Conservation (phyloP, 306 rosid genomes). For the Sicyos baderoa region DNA sequence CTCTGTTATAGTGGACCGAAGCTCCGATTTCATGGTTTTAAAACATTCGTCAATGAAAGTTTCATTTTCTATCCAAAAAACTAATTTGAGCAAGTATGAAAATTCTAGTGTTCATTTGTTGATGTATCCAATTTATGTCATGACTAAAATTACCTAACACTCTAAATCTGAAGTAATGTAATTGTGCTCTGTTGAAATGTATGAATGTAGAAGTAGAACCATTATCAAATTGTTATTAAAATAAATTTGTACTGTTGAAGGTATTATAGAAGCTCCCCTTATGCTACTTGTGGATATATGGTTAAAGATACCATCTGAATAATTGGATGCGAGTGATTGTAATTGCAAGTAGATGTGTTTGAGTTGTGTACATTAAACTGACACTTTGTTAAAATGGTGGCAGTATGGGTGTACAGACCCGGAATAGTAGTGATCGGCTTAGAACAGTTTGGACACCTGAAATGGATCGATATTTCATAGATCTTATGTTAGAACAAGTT, state of each 20-base stretch:
- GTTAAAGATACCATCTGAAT: not conserved
- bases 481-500: slow-evolving; percentile 60
- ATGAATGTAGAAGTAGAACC: not conserved
- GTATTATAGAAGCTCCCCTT: not conserved
- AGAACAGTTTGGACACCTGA: slow-evolving; percentile 76
- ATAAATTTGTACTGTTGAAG: not conserved
- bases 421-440: slow-evolving; percentile 38
- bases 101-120: not conserved
- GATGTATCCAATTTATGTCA: not conserved
- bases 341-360: not conserved
- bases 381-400: not conserved
- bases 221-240: not conserved
- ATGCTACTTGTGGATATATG: not conserved
- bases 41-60: too few species aligned
- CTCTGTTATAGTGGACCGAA: too few species aligned
- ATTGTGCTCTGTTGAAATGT: not conserved
- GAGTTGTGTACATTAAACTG: slow-evolving; percentile 2
- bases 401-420: slow-evolving; percentile 23
- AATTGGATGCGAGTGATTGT: not conserved
- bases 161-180: not conserved
- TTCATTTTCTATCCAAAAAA: too few species aligned
- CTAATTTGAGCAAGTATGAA: not conserved
- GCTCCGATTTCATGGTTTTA: too few species aligned
- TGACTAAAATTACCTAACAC: not conserved
- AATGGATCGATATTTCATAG: slow-evolving; percentile 66